Evolutionary conservation across 371 early-diverging fungal genomes (phyloP).

Genomic region (Lichtheimia ornata): DNA sequence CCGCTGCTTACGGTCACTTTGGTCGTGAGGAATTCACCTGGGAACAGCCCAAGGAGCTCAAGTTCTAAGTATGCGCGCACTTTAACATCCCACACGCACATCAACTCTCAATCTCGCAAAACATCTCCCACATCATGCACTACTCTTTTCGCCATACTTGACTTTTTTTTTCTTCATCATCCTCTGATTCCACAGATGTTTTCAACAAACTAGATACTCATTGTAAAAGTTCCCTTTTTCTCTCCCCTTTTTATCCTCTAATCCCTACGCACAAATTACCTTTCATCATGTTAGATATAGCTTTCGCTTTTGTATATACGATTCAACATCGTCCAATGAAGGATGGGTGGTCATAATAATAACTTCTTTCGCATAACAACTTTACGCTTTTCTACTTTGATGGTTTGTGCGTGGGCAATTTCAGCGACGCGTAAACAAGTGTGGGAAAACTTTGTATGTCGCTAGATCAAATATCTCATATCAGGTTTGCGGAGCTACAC

Average conservation of each 20-base stretch:
- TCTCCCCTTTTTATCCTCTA: conserved; percentile 4
- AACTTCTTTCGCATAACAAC: conserved; percentile 1
- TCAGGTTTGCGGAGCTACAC: no score
- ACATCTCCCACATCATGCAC: conserved; percentile 7
- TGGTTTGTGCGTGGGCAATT: no score
- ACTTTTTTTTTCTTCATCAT: background rate
- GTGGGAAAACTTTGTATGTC: no score
- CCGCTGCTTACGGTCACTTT: conserved; percentile 99
- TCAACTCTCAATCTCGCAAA: background rate
- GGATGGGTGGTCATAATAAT: conserved; percentile 16
- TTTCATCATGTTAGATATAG: conserved; percentile 17
- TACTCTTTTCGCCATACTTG: conserved; percentile 4
- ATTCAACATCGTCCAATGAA: conserved; percentile 21
- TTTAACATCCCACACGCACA: no score
- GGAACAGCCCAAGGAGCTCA: conserved; percentile 93
- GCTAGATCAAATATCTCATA: no score
- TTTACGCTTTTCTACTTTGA: no score
- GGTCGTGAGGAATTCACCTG: conserved; percentile 96
- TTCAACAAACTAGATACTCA: conserved; percentile 47
- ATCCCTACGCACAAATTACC: background rate
- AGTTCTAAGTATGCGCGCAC: conserved; percentile 57
- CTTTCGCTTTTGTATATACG: conserved; percentile 16
- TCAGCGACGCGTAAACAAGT: no score
- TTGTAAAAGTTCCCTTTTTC: conserved; percentile 10
- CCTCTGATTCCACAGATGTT: conserved; percentile 24